Evolutionary conservation across 176 grass and related monocot genomes (phyloP), one percentile per base, ranked within the genome.

Genomic region (Aechmea fasciata): DNA sequence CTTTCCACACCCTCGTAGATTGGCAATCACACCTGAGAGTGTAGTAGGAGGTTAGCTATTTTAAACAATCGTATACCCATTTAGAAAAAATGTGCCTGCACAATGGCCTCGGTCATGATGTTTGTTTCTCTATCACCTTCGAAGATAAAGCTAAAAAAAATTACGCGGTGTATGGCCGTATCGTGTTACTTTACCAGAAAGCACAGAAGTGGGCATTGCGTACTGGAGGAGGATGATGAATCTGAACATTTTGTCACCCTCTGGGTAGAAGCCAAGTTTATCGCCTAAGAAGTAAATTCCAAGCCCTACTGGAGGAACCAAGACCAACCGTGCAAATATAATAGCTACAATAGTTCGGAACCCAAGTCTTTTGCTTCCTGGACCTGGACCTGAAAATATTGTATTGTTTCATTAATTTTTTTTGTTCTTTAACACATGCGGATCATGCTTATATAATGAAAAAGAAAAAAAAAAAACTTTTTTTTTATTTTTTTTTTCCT

Each of bases 191-290:
- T 17, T 94, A 99, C 95, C 95, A 81, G 95, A 99, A 73, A 99
- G 47, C 66, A 99, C 95, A 15, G 95, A 99, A 70, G 95, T 99
- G 69, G 95, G 95, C 95, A 99, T 99, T 20, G 95, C 78, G 80
- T 99, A 87, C 66, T 99, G 95, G 33, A 99, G 84, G 57, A 99
- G 79, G 14, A 99, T 71, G 63, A 99, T 84, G 80, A 99, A 99
- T 84, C 94, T 99, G 75, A 99, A 93, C 95, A 99, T 99, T 73
- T 90, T 99, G 75, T 99, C 95, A 13, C 66, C 95, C 72, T 77
- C 76, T 11, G 95, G 95, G 51, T 94, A 83, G 67, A 99, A 90
- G 70, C 87, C 84, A 26, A 99, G 90, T 62, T 84, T 99, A 26
- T 99, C 95, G 80, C 86, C 95, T 55, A 99, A 63, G 51, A 85